Conservation (phyloP, 352 stramenopile genomes). For the Pythium phragmitis region DNA sequence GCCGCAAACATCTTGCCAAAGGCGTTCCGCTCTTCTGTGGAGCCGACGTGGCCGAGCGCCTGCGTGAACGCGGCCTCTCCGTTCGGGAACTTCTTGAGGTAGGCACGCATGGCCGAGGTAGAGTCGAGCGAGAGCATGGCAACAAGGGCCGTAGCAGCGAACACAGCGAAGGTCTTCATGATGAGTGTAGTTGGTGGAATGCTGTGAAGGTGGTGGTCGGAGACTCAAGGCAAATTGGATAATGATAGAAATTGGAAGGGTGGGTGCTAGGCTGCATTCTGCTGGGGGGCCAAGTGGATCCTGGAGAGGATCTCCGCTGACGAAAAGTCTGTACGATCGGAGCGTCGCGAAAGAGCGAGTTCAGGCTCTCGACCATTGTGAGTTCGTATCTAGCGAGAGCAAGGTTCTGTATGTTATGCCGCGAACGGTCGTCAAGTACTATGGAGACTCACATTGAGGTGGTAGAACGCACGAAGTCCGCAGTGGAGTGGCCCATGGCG, state of each 20-base stretch:
- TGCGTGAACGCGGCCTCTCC: conserved; percentile 14
- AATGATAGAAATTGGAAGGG: not conserved
- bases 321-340: too few species aligned
- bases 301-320: too few species aligned
- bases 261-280: too few species aligned
- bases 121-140: conserved; percentile 74
- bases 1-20: conserved; percentile 36
- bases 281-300: too few species aligned
- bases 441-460: too few species aligned
- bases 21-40: conserved; percentile 28
- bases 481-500: too few species aligned
- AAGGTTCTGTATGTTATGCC: too few species aligned
- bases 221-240: not conserved
- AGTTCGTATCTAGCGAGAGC: too few species aligned
- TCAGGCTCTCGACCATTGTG: too few species aligned
- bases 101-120: conserved; percentile 37
- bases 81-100: conserved; percentile 42
- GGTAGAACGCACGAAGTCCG: too few species aligned
- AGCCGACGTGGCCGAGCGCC: conserved; percentile 26
- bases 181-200: not conserved
- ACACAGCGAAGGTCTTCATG: conserved; percentile 76
- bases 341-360: too few species aligned
- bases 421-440: too few species aligned
- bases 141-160: conserved; percentile 31
- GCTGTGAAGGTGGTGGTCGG: not conserved